Percentiles rank a stretch among this genome's conserved stretches.
phyloP scores from a whole-genome alignment of 2,329 filamentous ascomycete genomes.

The Talaromyces funiculosus region DNA sequence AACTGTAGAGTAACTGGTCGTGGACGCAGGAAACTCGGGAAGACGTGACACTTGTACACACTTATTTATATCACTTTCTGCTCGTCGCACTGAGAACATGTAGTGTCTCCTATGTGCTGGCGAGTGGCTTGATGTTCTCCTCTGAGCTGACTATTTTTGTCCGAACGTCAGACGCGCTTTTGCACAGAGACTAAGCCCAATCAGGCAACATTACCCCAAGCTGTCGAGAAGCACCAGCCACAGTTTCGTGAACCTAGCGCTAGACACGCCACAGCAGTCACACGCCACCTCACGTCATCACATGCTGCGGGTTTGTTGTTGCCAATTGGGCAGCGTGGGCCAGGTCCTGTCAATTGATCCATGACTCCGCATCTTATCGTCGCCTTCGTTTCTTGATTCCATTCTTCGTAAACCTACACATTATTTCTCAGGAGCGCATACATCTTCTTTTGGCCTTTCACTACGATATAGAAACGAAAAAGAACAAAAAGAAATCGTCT shows the following conservation, averaged over 20 bases:
- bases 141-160: not conserved
- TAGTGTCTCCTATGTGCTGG: not conserved
- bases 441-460: not conserved
- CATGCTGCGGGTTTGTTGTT: conserved; percentile 2
- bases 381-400: conserved; percentile 4
- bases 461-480: not conserved
- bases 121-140: not conserved
- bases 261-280: conserved; percentile 23
- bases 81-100: not conserved
- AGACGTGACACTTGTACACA: too few species aligned
- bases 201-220: conserved; percentile 3
- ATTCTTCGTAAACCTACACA: not conserved
- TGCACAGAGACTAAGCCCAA: conserved; percentile 3
- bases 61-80: not conserved
- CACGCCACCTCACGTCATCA: conserved; percentile 14
- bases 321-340: conserved; percentile 5
- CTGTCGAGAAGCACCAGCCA: conserved; percentile 17
- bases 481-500: not conserved
- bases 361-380: conserved; percentile 13
- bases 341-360: not conserved
- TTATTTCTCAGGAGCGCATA: not conserved
- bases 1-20: not conserved
- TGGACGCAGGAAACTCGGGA: not conserved
- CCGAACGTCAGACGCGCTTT: not conserved
- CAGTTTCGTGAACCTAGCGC: conserved; percentile 17